Percentiles rank a stretch among this genome's conserved stretches.
Evolutionary conservation across 164 flowering plant species (phyloP).

Genomic region (Aristolochia californica): DNA sequence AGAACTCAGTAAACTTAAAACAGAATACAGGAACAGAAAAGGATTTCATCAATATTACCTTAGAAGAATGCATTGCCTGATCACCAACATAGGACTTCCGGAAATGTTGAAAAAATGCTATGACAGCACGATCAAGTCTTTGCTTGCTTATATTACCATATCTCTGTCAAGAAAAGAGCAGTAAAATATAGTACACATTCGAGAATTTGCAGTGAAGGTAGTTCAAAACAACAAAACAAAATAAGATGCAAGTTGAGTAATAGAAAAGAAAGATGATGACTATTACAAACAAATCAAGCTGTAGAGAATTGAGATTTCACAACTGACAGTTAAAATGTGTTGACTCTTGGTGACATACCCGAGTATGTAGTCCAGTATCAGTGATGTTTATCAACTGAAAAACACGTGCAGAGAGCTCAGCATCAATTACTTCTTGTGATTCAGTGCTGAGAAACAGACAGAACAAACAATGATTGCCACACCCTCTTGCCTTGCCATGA

Average conservation of each 20-base stretch:
- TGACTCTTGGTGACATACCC: conserved; percentile 34
- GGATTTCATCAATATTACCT: conserved; percentile 36
- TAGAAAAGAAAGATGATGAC: neutral
- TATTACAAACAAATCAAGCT: neutral
- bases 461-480: neutral
- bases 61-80: conserved; percentile 94
- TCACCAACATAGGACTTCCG: conserved; percentile 96
- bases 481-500: neutral
- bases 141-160: conserved; percentile 90
- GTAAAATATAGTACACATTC: neutral
- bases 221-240: neutral
- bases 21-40: neutral
- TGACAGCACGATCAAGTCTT: conserved; percentile 94
- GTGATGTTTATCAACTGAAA: conserved; percentile 74
- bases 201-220: neutral
- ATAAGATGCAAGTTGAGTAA: neutral
- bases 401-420: conserved; percentile 96
- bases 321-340: neutral
- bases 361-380: conserved; percentile 80
- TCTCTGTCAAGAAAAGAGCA: conserved; percentile 39
- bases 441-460: conserved; percentile 44
- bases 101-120: conserved; percentile 87
- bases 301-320: neutral
- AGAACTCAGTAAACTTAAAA: neutral
- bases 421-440: conserved; percentile 91